phyloP scores from a whole-genome alignment of 257 asterid species.

The Euphrasia confusa region DNA sequence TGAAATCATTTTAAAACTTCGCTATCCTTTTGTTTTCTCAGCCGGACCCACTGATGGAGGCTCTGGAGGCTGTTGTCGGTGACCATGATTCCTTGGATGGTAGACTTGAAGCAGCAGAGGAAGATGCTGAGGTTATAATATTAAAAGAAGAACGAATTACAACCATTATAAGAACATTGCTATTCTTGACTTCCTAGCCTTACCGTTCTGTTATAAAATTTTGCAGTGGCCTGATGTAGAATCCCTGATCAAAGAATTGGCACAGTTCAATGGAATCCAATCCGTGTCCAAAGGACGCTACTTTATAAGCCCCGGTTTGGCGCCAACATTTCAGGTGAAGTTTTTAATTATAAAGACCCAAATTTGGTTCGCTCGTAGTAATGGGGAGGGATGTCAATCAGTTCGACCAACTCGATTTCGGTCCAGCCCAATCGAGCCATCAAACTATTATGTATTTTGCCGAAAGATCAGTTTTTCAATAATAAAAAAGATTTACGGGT shows the following conservation, averaged over 20 bases:
- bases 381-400: not conserved
- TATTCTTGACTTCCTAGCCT: not conserved
- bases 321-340: constrained; percentile 90
- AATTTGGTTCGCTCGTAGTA: not conserved
- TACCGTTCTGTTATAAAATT: constrained; percentile 1
- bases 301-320: constrained; percentile 92
- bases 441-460: too few relatives aligned
- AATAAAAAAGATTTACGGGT: too few relatives aligned
- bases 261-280: constrained; percentile 63
- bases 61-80: constrained; percentile 88
- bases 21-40: constrained; percentile 33
- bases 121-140: constrained; percentile 56
- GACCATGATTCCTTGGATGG: constrained; percentile 53
- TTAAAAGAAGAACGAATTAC: not conserved
- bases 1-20: constrained; percentile 6
- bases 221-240: constrained; percentile 87
- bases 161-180: not conserved
- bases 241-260: constrained; percentile 63
- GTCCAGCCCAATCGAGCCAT: too few relatives aligned
- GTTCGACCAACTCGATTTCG: too few relatives aligned
- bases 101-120: constrained; percentile 61
- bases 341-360: not conserved
- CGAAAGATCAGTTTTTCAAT: too few relatives aligned
- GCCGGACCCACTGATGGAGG: constrained; percentile 88
- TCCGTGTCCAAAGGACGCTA: constrained; percentile 80